Evolutionary conservation across 2,329 filamentous ascomycete genomes (phyloP).

Genomic region (Sarocladium oryzae): DNA sequence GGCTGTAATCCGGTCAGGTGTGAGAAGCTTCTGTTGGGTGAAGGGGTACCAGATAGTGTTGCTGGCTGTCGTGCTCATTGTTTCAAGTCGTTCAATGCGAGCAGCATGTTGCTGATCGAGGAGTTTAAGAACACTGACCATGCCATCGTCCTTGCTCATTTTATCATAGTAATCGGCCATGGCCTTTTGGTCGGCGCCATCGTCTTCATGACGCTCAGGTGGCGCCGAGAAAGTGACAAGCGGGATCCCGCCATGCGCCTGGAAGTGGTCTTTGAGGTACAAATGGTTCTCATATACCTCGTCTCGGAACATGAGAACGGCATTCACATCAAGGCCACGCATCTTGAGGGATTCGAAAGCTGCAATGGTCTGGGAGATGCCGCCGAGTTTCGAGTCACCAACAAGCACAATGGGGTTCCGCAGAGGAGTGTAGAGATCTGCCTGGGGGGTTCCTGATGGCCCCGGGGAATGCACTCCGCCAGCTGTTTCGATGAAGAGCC

Average conservation of each 20-base stretch:
- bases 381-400: constrained; percentile 68
- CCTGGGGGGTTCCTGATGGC: constrained; percentile 70
- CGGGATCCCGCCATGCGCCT: constrained; percentile 40
- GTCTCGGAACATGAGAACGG: constrained; percentile 63
- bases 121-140: constrained; percentile 16
- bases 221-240: constrained; percentile 33
- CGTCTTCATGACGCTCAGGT: constrained; percentile 37
- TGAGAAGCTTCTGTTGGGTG: constrained; percentile 66
- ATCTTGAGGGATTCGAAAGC: constrained; percentile 72
- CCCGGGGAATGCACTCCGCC: constrained; percentile 76
- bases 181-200: constrained; percentile 41
- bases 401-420: constrained; percentile 69
- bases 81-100: constrained; percentile 52
- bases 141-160: neutral
- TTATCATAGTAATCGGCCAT: constrained; percentile 59
- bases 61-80: constrained; percentile 55
- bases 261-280: constrained; percentile 65
- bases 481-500: constrained; percentile 72
- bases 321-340: constrained; percentile 72
- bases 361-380: constrained; percentile 73
- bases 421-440: constrained; percentile 68
- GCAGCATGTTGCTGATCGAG: constrained; percentile 47
- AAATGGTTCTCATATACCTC: constrained; percentile 59
- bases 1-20: constrained; percentile 56
- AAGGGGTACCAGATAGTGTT: constrained; percentile 79